Percentiles rank a stretch among this genome's conserved stretches.
phyloP scores from a whole-genome alignment of 2,329 filamentous ascomycete genomes.

The Aschersonia sp. region DNA sequence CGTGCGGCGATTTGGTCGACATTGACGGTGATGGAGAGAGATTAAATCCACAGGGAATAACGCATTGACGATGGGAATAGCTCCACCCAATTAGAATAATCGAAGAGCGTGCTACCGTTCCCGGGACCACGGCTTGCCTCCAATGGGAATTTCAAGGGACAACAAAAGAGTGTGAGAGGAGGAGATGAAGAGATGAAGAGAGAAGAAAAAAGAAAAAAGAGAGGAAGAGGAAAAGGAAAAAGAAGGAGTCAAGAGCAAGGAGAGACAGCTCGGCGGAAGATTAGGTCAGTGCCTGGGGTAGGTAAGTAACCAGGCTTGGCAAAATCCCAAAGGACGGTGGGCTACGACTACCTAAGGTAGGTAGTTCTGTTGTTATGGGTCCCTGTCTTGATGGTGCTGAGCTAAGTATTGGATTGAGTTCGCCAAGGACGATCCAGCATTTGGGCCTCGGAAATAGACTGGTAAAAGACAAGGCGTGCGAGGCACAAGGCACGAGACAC shows the following conservation, averaged over 20 bases:
- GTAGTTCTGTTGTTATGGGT: neutral
- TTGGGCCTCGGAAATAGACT: slow-evolving; percentile 2
- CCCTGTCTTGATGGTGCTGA: slow-evolving; percentile 2
- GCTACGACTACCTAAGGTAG: neutral
- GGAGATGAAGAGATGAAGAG: neutral
- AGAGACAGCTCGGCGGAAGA: no score
- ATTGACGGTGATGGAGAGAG: neutral
- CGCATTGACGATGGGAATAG: neutral
- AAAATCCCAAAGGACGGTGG: neutral
- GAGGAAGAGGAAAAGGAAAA: neutral
- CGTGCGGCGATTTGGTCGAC: neutral
- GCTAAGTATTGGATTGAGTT: neutral
- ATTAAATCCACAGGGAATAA: neutral
- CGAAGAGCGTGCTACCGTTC: no score
- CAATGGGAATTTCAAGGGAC: no score
- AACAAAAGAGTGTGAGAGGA: no score
- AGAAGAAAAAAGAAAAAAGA: neutral
- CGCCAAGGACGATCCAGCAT: slow-evolving; percentile 4
- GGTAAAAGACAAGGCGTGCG: neutral
- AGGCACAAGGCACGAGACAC: neutral
- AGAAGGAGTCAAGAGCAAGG: neutral
- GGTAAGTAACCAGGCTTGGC: neutral
- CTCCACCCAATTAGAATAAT: neutral
- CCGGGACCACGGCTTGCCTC: no score
- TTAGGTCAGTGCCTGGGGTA: no score